A percentile compares a stretch with the other conserved stretches of the same genome.
These are phyloP conservation scores for Penicillium simplicissimum DNA, from an alignment of 495 filamentous ascomycete species.

Conservation along the genomic window DNA sequence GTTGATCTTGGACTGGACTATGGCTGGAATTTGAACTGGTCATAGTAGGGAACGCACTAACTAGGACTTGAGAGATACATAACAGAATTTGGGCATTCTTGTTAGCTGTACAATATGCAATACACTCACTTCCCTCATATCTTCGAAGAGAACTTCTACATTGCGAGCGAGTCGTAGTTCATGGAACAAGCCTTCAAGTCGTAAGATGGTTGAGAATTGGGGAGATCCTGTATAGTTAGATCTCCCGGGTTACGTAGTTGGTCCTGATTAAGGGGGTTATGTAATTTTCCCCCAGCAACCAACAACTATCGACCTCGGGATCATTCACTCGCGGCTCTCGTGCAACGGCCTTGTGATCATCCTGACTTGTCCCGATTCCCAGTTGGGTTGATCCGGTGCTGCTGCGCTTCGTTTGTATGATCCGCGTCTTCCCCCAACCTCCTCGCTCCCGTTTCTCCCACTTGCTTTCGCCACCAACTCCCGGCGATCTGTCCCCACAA, in stretches of 20 bases:
- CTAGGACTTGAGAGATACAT: too few relatives aligned
- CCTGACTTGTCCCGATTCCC: slow-evolving; percentile 4
- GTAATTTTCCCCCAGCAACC: slow-evolving; percentile 26
- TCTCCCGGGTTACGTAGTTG: background rate
- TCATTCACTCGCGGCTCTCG: slow-evolving; percentile 14
- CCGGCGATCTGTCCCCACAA: slow-evolving; percentile 30
- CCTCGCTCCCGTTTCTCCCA: slow-evolving; percentile 20
- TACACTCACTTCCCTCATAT: background rate
- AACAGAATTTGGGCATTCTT: background rate
- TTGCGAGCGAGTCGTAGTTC: background rate
- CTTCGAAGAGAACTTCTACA: background rate
- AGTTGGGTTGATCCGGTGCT: slow-evolving; percentile 4
- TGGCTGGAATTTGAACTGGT: slow-evolving; percentile 45
- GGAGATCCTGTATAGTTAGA: background rate
- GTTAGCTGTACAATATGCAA: background rate
- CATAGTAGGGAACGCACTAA: slow-evolving; percentile 15
- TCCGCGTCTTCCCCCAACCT: slow-evolving; percentile 19
- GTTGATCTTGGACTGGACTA: slow-evolving; percentile 41
- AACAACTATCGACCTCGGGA: slow-evolving; percentile 22
- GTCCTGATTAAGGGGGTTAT: too few relatives aligned
- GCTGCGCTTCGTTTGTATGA: slow-evolving; percentile 15
- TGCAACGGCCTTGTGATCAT: slow-evolving; percentile 27
- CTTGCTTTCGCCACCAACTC: slow-evolving; percentile 25
- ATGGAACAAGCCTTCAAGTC: too few relatives aligned
- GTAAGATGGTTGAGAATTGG: too few relatives aligned